Base-by-base conservation (phyloP, 164 flowering plant genomes). In the Kingdonia uniflora region DNA sequence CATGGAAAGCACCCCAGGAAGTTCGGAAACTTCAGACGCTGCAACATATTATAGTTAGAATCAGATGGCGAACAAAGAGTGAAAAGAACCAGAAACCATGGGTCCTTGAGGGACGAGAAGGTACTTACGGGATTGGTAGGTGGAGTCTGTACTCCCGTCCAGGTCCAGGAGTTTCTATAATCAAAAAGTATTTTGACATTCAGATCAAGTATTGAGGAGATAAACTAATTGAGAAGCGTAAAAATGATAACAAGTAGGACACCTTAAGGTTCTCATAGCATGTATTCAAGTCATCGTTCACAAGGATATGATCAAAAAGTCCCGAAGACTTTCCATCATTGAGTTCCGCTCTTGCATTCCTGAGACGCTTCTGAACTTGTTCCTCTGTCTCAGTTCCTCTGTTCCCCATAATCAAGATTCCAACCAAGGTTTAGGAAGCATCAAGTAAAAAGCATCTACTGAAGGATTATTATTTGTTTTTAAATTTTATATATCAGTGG, bases 301-400 rank as follows among this genome's bases (percentile, higher is more conserved):
- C 79, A 68, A 89, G 67, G 20, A 86, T 62, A 67, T 88, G 86
- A 67, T 84, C 90, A 70, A 89, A 94, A 16, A 87, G 77, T 38
- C 79, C 85, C 1, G 86, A 64, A 2, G 85, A 75, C 51, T 63
- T 70, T 52, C 95, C 95, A 59, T 78, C 83, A 58, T 82, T 80
- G 43, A 89, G 79, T 70, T 94, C 99, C 22, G 72, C 74, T 70
- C 55, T 64, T 2, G 99, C 99, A 76, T 89, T 89, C 29, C 72
- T 64, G 1, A 89, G 82, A 26, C 99, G 81, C 64, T 92, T 92
- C 50, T 70, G 81, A 60, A 92, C 68, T 64, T 92, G 99, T 62
- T 84, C 95, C 52, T 88, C 94, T 4, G 89, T 76, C 63, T 92
- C 99, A 14, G 99, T 92, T 47, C 85, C 95, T 71, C 99, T 92